Percentiles rank a stretch among this genome's conserved stretches.
These are phyloP conservation scores for Blastocystis sp. DNA, from an alignment of 352 stramenopile genomes.

Conservation along the genomic window DNA sequence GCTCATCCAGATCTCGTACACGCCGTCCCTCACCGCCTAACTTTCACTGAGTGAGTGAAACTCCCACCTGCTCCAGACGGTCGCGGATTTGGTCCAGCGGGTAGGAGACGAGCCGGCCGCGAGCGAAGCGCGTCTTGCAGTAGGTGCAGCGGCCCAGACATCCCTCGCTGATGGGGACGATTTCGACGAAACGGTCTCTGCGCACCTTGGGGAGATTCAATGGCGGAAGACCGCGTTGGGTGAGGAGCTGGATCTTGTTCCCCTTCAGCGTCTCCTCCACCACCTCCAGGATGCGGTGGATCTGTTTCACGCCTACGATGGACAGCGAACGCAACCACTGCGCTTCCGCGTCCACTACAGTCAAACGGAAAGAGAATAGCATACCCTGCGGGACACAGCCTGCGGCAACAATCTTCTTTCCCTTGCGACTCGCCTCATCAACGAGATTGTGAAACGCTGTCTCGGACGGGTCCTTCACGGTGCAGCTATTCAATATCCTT, in stretches of 20 bases:
- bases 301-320: conserved; percentile 87
- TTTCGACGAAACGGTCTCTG: conserved; percentile 88
- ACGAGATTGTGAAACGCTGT: conserved; percentile 87
- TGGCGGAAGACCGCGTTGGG: conserved; percentile 83
- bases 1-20: conserved; percentile 89
- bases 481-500: conserved; percentile 89
- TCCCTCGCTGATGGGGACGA: conserved; percentile 87
- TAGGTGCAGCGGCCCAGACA: conserved; percentile 89
- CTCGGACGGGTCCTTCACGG: conserved; percentile 89
- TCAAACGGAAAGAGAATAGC: conserved; percentile 12
- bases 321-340: conserved; percentile 84
- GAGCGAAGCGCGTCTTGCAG: conserved; percentile 89
- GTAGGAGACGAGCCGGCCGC: conserved; percentile 88
- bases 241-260: conserved; percentile 84
- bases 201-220: conserved; percentile 89
- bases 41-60: conserved; percentile 75
- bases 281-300: conserved; percentile 87
- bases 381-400: conserved; percentile 85
- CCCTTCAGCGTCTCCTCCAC: conserved; percentile 88
- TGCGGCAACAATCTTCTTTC: conserved; percentile 86
- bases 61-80: conserved; percentile 79
- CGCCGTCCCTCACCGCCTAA: conserved; percentile 78
- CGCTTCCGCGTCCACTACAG: conserved; percentile 83
- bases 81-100: conserved; percentile 82
- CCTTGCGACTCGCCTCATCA: conserved; percentile 81